phyloP scores from a whole-genome alignment of 2,329 filamentous ascomycete species.

The Ophiocordyceps polyrhachis-furcata region DNA sequence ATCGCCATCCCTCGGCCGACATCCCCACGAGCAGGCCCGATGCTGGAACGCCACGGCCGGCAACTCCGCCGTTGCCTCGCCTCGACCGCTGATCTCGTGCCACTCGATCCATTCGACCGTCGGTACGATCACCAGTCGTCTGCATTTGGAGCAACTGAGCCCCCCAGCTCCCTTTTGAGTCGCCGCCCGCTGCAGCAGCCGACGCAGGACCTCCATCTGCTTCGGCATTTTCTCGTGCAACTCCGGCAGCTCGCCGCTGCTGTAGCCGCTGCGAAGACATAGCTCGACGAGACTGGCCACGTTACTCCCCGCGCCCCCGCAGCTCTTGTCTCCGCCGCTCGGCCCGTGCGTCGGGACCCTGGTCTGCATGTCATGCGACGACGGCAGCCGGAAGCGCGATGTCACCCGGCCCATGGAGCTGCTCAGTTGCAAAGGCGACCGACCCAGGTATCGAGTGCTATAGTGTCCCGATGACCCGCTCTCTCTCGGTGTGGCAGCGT shows the following conservation, averaged over 20 bases:
- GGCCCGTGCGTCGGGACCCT: slow-evolving; percentile 6
- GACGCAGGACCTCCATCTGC: slow-evolving; percentile 19
- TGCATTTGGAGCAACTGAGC: slow-evolving; percentile 32
- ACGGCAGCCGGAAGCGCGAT: slow-evolving; percentile 13
- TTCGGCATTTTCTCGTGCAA: slow-evolving; percentile 24
- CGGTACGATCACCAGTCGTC: slow-evolving; percentile 27
- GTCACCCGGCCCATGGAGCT: slow-evolving; percentile 11
- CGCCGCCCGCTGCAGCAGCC: slow-evolving; percentile 20
- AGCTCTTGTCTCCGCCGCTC: slow-evolving; percentile 6
- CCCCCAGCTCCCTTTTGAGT: slow-evolving; percentile 28
- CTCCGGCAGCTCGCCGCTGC: slow-evolving; percentile 21
- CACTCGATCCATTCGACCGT: slow-evolving; percentile 44
- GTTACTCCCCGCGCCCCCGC: slow-evolving; percentile 8
- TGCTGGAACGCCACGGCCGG: slow-evolving; percentile 25
- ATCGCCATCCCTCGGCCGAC: slow-evolving; percentile 15
- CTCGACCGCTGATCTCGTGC: slow-evolving; percentile 22
- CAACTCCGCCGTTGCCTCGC: not conserved
- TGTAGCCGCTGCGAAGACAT: slow-evolving; percentile 27
- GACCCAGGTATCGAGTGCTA: slow-evolving; percentile 3
- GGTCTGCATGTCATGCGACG: not conserved
- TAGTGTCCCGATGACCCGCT: not conserved
- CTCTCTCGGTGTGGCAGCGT: slow-evolving; percentile 1
- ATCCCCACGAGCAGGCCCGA: slow-evolving; percentile 31
- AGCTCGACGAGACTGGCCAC: slow-evolving; percentile 33
- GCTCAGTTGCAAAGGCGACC: slow-evolving; percentile 14